Evolutionary conservation across 441 rosid genomes (phyloP), one percentile per base, ranked within the genome.

Genomic region (Corymbia calophylla): DNA sequence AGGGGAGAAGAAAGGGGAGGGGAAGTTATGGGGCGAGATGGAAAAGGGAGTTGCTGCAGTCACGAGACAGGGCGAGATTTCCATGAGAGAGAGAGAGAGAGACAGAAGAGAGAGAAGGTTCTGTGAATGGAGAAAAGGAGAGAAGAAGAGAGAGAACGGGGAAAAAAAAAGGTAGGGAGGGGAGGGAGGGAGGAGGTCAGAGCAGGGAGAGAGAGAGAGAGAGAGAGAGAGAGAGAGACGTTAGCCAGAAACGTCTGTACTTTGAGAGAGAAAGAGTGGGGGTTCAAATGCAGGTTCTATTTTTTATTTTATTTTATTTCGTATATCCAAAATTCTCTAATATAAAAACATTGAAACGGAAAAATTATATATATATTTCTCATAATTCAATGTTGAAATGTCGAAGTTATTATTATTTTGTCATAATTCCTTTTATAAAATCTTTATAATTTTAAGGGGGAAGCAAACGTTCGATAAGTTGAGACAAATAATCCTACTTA

Each of bases 31-130:
- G 47, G 62, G 53, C 3, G 48, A 21, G 58, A 55, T 29, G 7
- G 66, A 5, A 53, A 48, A 23, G 62, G 54, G 88, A 51, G 89
- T 12, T 64, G 89, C 53, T 64, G 89, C 53, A 90, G 90, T 89
- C 92, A 93, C 91, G 94, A 66, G 90, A 73, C 86, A 91, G 32
- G 87, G 88, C 87, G 27, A 87, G 87, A 53, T 49, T 53, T 87
- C 81, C 91, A 91, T 89, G 91, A 91, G 92, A 91, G 31, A 86
- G 58, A 73, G 66, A 53, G 66, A 53, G 88, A 68, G 53, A 51
- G 48, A 49, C 58, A 53, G 90, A 64, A 86, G 88, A 29, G 88
- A 82, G 92, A 90, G 91, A 60, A 89, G 88, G 88, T 84, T 89
- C 35, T 87, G 31, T 77, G 54, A 49, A 66, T 29, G 73, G 5